A percentile compares a stretch with the other conserved stretches of the same genome.
Conservation (phyloP, 2,329 filamentous ascomycete species). For the Metarhizium sp. region DNA sequence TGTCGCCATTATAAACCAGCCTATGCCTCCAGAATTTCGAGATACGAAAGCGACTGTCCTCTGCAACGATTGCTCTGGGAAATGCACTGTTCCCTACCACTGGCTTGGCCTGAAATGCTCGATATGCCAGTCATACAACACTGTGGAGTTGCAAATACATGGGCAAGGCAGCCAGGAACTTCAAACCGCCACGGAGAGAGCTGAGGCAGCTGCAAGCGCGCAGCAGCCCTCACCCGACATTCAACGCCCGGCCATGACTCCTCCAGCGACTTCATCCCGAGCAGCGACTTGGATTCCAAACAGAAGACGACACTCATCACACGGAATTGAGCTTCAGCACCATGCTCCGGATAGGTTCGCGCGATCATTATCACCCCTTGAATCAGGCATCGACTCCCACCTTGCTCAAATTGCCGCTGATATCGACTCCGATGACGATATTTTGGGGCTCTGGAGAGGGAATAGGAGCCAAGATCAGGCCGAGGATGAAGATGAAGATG, state of each 20-base stretch:
- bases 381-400: slow-evolving; percentile 16
- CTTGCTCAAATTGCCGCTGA: slow-evolving; percentile 20
- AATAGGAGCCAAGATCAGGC: slow-evolving; percentile 28
- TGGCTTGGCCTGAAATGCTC: slow-evolving; percentile 90
- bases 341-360: slow-evolving; percentile 31
- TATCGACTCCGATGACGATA: slow-evolving; percentile 43
- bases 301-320: slow-evolving; percentile 30
- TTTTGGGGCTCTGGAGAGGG: slow-evolving; percentile 48
- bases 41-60: slow-evolving; percentile 75
- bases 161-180: slow-evolving; percentile 27
- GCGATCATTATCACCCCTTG: slow-evolving; percentile 34
- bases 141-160: slow-evolving; percentile 53
- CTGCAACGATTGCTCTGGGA: slow-evolving; percentile 91
- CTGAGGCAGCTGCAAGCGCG: slow-evolving; percentile 4
- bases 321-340: slow-evolving; percentile 22
- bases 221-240: not conserved
- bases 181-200: slow-evolving; percentile 16
- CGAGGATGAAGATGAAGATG: slow-evolving; percentile 37
- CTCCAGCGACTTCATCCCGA: slow-evolving; percentile 2
- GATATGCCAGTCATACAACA: slow-evolving; percentile 62
- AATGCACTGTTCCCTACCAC: slow-evolving; percentile 80
- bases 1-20: slow-evolving; percentile 75
- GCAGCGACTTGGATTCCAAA: slow-evolving; percentile 11
- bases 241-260: slow-evolving; percentile 1
- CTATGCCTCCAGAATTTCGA: slow-evolving; percentile 79